Conservation (phyloP, 1,284 basidiomycete genomes). For the Sporisorium exsertum region DNA sequence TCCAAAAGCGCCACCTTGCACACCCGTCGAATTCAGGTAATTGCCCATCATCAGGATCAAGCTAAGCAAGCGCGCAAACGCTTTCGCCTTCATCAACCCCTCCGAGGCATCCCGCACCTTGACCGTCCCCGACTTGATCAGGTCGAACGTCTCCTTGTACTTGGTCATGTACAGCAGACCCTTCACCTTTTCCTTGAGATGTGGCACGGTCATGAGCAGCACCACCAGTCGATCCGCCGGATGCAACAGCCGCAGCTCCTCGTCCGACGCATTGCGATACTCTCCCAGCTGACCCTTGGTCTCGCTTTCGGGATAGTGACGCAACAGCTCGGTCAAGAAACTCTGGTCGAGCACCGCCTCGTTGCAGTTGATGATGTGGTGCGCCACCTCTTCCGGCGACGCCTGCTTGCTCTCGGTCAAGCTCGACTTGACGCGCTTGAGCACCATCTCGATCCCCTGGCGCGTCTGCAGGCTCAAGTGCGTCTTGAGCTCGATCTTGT, state of each 20-base stretch:
- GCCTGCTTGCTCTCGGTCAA: constrained; percentile 62
- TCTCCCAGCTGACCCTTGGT: constrained; percentile 69
- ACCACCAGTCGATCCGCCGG: constrained; percentile 97
- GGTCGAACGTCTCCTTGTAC: constrained; percentile 66
- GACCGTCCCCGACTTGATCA: constrained; percentile 51
- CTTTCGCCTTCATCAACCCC: constrained; percentile 60
- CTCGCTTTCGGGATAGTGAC: constrained; percentile 68
- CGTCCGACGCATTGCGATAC: constrained; percentile 86
- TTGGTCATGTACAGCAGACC: constrained; percentile 83
- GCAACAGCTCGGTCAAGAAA: constrained; percentile 66
- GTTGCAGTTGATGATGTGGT: constrained; percentile 68
- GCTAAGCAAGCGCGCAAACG: constrained; percentile 61
- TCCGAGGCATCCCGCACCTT: constrained; percentile 63
- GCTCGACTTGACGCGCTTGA: constrained; percentile 37
- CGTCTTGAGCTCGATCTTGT: constrained; percentile 69
- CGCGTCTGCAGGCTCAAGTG: constrained; percentile 61
- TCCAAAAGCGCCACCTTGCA: constrained; percentile 96
- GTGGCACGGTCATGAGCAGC: constrained; percentile 92
- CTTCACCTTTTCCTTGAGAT: constrained; percentile 88
- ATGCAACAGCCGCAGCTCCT: constrained; percentile 88
- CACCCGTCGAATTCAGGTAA: constrained; percentile 96
- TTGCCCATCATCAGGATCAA: constrained; percentile 91
- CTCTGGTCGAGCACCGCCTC: constrained; percentile 66
- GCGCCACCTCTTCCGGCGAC: constrained; percentile 67
- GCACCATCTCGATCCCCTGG: constrained; percentile 62